Evolutionary conservation across 495 filamentous ascomycete genomes (phyloP).

Genomic region (Aspergillus cavernicola): DNA sequence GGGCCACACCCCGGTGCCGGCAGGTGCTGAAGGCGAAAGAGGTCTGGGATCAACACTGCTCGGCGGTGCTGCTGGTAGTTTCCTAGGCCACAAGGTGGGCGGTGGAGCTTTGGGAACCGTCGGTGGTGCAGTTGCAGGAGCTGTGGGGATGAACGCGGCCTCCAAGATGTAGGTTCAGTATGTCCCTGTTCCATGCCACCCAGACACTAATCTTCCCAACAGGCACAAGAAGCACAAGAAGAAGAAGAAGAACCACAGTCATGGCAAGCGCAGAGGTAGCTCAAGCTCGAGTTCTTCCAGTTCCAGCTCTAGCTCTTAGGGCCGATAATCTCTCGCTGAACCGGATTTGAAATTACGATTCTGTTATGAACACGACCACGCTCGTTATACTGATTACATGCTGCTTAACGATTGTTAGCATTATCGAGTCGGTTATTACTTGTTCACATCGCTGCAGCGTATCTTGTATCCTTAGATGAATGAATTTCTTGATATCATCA

Average conservation of each 20-base stretch:
- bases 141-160: constrained; percentile 38
- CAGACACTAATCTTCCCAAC: constrained; percentile 13
- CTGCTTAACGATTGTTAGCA: background rate
- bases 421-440: background rate
- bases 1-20: constrained; percentile 15
- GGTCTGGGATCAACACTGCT: constrained; percentile 42
- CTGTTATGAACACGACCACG: background rate
- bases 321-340: background rate
- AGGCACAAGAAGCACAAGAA: constrained; percentile 33
- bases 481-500: background rate
- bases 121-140: constrained; percentile 42
- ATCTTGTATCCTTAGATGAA: constrained; percentile 3
- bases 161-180: constrained; percentile 33
- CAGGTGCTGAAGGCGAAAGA: constrained; percentile 31
- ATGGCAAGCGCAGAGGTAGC: constrained; percentile 26
- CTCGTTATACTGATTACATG: background rate
- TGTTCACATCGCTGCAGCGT: background rate
- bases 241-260: constrained; percentile 29
- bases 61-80: constrained; percentile 42
- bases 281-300: constrained; percentile 26
- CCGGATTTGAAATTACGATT: background rate
- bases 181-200: background rate
- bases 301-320: constrained; percentile 27
- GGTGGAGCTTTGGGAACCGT: constrained; percentile 39
- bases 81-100: constrained; percentile 41